Evolutionary conservation across 179 eudicot species (phyloP).

Genomic region (Dionaea muscipula): DNA sequence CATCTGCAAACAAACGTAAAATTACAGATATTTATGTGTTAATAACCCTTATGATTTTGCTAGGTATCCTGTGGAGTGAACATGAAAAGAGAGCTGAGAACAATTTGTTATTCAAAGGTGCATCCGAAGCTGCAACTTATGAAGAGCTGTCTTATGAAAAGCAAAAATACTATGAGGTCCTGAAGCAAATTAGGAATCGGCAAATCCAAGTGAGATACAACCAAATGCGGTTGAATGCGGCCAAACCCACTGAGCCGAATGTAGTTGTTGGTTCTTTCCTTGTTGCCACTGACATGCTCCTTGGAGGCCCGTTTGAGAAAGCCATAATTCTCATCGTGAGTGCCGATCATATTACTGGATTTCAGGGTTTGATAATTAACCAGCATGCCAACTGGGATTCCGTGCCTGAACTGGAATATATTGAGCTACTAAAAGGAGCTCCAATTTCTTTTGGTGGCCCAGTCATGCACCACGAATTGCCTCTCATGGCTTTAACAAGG

Average conservation of each 20-base stretch:
- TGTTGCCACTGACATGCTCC: constrained; percentile 48
- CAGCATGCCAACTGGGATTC: constrained; percentile 62
- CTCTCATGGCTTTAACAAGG: constrained; percentile 51
- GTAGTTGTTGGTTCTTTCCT: constrained; percentile 48
- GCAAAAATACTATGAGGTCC: constrained; percentile 23
- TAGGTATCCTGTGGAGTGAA: constrained; percentile 32
- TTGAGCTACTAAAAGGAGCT: constrained; percentile 35
- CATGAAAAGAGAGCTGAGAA: constrained; percentile 15
- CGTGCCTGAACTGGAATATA: constrained; percentile 26
- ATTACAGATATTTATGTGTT: no score
- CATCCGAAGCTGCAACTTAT: constrained; percentile 3
- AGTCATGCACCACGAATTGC: constrained; percentile 34
- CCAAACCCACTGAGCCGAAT: constrained; percentile 15
- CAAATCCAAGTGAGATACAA: constrained; percentile 14
- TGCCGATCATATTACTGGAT: constrained; percentile 39
- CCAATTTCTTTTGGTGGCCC: constrained; percentile 78
- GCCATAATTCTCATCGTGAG: constrained; percentile 49
- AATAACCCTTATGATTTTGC: constrained; percentile 8
- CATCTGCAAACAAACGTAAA: no score
- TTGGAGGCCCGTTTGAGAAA: constrained; percentile 36
- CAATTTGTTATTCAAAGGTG: constrained; percentile 12
- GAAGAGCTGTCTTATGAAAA: constrained; percentile 14
- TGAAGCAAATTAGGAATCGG: constrained; percentile 15
- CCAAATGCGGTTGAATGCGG: constrained; percentile 6
- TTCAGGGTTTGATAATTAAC: constrained; percentile 65